These are phyloP conservation scores for Ceratocystis diversiconidia DNA, from an alignment of 2,329 filamentous ascomycete genomes.

Conservation along the genomic window DNA sequence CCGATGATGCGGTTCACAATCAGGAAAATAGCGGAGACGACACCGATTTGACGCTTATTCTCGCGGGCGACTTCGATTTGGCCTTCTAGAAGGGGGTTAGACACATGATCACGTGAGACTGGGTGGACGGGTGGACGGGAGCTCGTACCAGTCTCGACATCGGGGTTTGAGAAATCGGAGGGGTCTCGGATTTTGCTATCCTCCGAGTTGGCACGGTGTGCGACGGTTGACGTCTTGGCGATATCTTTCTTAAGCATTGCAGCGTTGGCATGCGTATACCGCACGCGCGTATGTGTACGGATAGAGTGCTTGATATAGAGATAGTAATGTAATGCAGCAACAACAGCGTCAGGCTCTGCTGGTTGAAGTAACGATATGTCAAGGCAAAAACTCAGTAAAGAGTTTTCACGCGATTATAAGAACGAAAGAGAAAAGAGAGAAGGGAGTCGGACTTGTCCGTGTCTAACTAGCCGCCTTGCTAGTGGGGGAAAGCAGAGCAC, in stretches of 20 bases:
- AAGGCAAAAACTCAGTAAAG: background rate
- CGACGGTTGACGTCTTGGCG: conserved; percentile 1
- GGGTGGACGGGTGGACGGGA: background rate
- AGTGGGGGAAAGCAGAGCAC: background rate
- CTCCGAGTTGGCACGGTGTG: conserved; percentile 1
- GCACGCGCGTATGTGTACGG: background rate
- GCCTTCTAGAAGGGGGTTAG: conserved; percentile 19
- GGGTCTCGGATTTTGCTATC: background rate
- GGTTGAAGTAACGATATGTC: background rate
- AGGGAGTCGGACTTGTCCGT: no score
- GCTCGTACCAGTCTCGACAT: conserved; percentile 8
- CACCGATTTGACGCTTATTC: conserved; percentile 40
- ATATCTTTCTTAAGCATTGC: conserved; percentile 1
- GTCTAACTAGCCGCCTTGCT: no score
- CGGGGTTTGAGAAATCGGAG: background rate
- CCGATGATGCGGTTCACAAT: conserved; percentile 54
- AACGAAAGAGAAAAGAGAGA: background rate
- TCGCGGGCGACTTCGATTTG: conserved; percentile 30
- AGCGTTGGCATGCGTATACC: background rate
- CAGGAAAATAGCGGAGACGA: conserved; percentile 41
- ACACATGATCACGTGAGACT: background rate
- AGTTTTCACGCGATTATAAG: background rate
- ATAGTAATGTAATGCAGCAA: background rate
- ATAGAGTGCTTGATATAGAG: background rate
- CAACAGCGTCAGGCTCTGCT: background rate